These are phyloP conservation scores for Spizellomyces sp. DNA, from an alignment of 192 early-diverging fungal genomes.

Conservation along the genomic window DNA sequence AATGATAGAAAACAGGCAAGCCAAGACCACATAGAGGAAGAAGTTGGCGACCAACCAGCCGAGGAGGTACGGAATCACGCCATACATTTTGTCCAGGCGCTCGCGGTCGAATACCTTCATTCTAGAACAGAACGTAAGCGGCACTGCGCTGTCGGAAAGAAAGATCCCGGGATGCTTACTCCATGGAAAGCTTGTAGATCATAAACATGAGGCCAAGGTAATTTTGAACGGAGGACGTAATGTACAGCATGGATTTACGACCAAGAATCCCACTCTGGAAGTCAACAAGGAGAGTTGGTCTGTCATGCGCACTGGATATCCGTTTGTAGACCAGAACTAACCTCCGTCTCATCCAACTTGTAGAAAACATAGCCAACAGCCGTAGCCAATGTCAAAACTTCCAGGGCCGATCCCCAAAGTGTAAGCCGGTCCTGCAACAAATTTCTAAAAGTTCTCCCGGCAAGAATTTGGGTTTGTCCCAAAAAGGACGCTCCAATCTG, in stretches of 20 bases:
- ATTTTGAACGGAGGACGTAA: slow-evolving; percentile 34
- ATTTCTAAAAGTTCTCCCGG: slow-evolving; percentile 33
- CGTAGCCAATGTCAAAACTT: slow-evolving; percentile 38
- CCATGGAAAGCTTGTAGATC: slow-evolving; percentile 42
- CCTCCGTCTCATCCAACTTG: slow-evolving; percentile 35
- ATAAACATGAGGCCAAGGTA: slow-evolving; percentile 50
- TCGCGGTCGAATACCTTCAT: slow-evolving; percentile 55
- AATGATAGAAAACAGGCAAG: slow-evolving; percentile 37
- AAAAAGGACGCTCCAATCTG: slow-evolving; percentile 31
- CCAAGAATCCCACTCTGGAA: slow-evolving; percentile 36
- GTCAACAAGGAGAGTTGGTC: neutral
- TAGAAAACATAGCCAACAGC: slow-evolving; percentile 47
- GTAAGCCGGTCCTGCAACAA: slow-evolving; percentile 43
- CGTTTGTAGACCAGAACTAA: neutral
- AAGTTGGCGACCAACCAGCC: slow-evolving; percentile 44
- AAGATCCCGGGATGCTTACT: slow-evolving; percentile 27
- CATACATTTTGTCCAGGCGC: slow-evolving; percentile 52
- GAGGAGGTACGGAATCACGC: slow-evolving; percentile 45
- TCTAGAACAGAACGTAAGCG: slow-evolving; percentile 5
- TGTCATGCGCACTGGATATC: neutral
- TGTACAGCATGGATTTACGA: slow-evolving; percentile 38
- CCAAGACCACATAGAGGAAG: slow-evolving; percentile 28
- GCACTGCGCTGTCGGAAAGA: neutral
- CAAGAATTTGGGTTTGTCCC: slow-evolving; percentile 38
- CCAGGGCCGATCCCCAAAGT: slow-evolving; percentile 47